phyloP scores from a whole-genome alignment of 495 filamentous ascomycete genomes.

The Thermochaetoides thermophila region DNA sequence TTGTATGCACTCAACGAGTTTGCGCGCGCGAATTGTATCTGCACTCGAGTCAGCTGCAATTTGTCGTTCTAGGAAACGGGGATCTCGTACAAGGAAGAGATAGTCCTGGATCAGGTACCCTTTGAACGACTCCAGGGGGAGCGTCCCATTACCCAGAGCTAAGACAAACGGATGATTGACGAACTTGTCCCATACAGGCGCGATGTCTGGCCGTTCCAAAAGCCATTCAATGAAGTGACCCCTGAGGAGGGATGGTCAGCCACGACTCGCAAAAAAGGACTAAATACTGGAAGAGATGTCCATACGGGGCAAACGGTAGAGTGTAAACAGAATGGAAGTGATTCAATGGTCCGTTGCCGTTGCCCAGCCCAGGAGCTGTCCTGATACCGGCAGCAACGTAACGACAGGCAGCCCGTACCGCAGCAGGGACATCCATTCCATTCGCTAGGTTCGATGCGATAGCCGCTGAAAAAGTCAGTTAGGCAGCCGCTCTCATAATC shows the following conservation, averaged over 20 bases:
- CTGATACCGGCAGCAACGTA: constrained; percentile 79
- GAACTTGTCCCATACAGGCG: constrained; percentile 52
- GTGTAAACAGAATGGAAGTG: constrained; percentile 79
- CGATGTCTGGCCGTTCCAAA: constrained; percentile 59
- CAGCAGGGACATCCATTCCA: constrained; percentile 39
- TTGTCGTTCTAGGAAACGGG: neutral
- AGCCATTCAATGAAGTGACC: constrained; percentile 75
- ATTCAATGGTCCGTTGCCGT: constrained; percentile 80
- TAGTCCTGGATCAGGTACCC: constrained; percentile 83
- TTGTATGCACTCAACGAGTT: constrained; percentile 79
- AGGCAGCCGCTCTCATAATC: neutral
- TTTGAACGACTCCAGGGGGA: constrained; percentile 63
- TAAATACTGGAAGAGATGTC: neutral
- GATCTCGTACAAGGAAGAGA: constrained; percentile 54
- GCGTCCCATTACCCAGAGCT: constrained; percentile 55
- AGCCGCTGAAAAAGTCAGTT: constrained; percentile 39
- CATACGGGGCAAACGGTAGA: constrained; percentile 67
- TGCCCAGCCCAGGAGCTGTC: constrained; percentile 56
- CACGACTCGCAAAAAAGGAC: neutral
- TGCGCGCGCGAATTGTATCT: constrained; percentile 77
- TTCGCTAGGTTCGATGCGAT: constrained; percentile 76
- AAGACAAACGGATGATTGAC: constrained; percentile 69
- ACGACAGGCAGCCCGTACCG: constrained; percentile 54
- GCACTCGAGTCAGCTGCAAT: neutral
- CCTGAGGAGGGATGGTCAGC: constrained; percentile 29